Base-by-base conservation (phyloP, 2,329 filamentous ascomycete species). In the Talaromyces sp. region DNA sequence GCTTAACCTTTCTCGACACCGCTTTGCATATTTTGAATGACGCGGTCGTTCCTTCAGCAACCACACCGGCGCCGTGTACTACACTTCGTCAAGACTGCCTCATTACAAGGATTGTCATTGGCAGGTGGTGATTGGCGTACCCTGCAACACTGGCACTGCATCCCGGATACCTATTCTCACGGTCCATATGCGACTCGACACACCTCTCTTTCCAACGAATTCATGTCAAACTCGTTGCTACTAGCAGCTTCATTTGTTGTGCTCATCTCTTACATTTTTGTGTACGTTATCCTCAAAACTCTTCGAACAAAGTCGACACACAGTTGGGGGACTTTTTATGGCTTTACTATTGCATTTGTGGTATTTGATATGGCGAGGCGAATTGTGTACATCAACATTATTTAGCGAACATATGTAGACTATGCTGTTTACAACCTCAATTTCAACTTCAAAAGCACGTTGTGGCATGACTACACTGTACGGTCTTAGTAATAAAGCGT, bases 401-500 rank as follows among this genome's bases (percentile, higher is more conserved):
- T 47, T 47, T 25, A 47, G 44, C 44, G 44, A 47, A 17, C 44
- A 47, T 13, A 47, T 47, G 44, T 22, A 47, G n/a, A 25, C 10
- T 22, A 44, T 22, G 19, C 33, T 36, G 33, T 5, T 36, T 36
- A 36, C 13, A 36, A 17, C 33, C 15, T 9, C 44, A 47, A 47
- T 7, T 47, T 9, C 42, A 19, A 47, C 17, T 22, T 19, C 44
- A 19, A 22, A 11, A 13, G 7, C 44, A 22, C 11, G 44, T 22
- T 25, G 44, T 19, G 22, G 22, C 6, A 19, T 25, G 10, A 19
- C 44, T 19, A 19, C 10, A 9, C 44, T 52, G 28, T 52, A 10
- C 49, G 25, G 49, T 30, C 49, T 53, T 53, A 53, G 49, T 53
- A 53, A 53, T 53, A 30, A 30, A 4, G 49, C 28, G 57, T 71